A percentile compares a stretch with the other conserved stretches of the same genome.
These are phyloP conservation scores for Bruguiera parviflora DNA, from an alignment of 345 rosid species.

Conservation along the genomic window DNA sequence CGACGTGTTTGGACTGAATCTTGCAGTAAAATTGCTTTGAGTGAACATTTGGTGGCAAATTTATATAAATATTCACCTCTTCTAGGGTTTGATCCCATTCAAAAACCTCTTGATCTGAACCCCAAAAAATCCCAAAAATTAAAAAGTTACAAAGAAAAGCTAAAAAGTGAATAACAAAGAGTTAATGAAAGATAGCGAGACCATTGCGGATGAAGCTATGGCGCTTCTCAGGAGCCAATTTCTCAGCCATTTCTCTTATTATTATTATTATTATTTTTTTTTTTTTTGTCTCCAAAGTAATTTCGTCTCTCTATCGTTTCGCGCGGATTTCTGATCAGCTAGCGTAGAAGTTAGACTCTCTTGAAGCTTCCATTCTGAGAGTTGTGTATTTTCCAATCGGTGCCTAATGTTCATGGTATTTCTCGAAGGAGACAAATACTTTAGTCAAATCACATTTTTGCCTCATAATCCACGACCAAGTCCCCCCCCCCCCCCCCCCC, in stretches of 20 bases:
- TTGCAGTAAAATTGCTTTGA: conserved; percentile 78
- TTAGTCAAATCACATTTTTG: too few relatives aligned
- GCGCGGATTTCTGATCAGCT: not conserved
- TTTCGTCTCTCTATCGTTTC: not conserved
- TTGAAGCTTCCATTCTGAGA: conserved; percentile 13
- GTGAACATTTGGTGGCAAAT: conserved; percentile 59
- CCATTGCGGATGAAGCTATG: conserved; percentile 51
- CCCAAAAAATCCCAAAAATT: not conserved
- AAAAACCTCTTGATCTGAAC: conserved; percentile 65
- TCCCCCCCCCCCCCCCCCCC: too few relatives aligned
- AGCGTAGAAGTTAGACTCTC: not conserved
- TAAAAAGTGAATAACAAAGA: not conserved
- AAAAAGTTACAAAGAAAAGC: not conserved
- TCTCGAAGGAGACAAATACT: not conserved
- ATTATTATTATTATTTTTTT: not conserved
- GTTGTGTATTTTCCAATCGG: not conserved
- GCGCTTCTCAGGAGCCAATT: conserved; percentile 66
- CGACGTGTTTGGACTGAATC: conserved; percentile 77
- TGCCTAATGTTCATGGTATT: not conserved
- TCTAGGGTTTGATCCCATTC: conserved; percentile 97
- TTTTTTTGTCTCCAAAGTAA: not conserved
- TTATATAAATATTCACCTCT: conserved; percentile 77
- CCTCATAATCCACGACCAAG: too few relatives aligned
- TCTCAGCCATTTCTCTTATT: conserved; percentile 45
- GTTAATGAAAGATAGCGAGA: not conserved